phyloP scores from a whole-genome alignment of 75 land plant species.

The Selaginella tamariscina region DNA sequence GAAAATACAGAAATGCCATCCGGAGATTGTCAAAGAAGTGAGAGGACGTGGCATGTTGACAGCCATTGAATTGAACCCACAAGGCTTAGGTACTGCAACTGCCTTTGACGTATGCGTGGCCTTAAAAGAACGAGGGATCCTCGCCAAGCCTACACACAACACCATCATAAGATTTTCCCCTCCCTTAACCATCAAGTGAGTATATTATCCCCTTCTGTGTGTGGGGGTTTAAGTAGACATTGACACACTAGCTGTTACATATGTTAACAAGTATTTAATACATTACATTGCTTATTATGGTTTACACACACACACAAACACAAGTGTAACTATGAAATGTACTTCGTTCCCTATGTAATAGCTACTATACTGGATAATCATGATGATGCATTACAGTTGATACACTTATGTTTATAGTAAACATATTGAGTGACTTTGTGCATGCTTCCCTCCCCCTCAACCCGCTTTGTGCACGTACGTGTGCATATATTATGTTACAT shows the following conservation, averaged over 20 bases:
- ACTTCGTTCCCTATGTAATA: background rate
- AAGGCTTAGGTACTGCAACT: slow-evolving; percentile 43
- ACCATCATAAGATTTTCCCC: slow-evolving; percentile 94
- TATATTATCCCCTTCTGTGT: background rate
- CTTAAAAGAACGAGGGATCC: slow-evolving; percentile 89
- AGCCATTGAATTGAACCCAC: slow-evolving; percentile 71
- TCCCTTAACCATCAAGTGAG: slow-evolving; percentile 83
- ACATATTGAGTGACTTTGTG: too few relatives aligned
- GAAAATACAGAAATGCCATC: slow-evolving; percentile 38
- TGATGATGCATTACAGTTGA: background rate
- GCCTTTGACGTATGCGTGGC: slow-evolving; percentile 87
- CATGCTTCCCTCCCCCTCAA: too few relatives aligned
- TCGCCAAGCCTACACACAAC: slow-evolving; percentile 96
- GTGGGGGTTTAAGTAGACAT: background rate
- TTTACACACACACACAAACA: too few relatives aligned
- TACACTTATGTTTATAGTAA: too few relatives aligned
- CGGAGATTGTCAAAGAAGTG: slow-evolving; percentile 66
- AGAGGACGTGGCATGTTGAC: slow-evolving; percentile 84
- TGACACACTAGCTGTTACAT: background rate
- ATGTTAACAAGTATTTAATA: background rate
- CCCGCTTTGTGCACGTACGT: too few relatives aligned
- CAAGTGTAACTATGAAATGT: too few relatives aligned
- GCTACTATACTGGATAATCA: background rate
- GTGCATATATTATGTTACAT: too few relatives aligned
- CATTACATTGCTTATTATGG: background rate